These are phyloP conservation scores for Cryphonectria carpinicola DNA, from an alignment of 2,329 filamentous ascomycete species.

Conservation along the genomic window DNA sequence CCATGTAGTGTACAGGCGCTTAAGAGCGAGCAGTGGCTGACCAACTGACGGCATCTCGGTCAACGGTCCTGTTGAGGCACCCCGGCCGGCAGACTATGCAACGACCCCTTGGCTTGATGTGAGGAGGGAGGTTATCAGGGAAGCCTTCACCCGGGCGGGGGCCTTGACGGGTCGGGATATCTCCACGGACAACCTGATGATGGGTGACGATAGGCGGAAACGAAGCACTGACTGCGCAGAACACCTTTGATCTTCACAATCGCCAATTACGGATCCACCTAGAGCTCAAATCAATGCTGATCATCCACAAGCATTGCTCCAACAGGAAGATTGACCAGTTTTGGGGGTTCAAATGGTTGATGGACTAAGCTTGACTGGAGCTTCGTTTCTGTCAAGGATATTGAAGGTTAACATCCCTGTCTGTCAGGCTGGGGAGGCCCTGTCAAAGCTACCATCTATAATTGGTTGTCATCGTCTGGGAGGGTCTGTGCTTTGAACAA, in stretches of 20 bases:
- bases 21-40: slow-evolving; percentile 14
- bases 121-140: neutral
- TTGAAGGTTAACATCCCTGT: neutral
- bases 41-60: slow-evolving; percentile 7
- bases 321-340: neutral
- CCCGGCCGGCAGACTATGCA: neutral
- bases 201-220: neutral
- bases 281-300: neutral
- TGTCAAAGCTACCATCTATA: neutral
- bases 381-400: neutral
- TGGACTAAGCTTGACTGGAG: neutral
- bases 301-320: neutral
- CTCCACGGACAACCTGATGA: neutral
- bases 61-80: slow-evolving; percentile 3
- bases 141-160: neutral
- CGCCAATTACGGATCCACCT: neutral
- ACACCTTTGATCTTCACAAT: neutral
- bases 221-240: neutral
- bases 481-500: neutral
- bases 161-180: neutral
- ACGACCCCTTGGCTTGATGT: neutral
- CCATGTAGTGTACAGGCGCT: slow-evolving; percentile 1
- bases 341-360: neutral
- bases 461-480: neutral
- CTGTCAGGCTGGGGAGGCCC: neutral